These are phyloP conservation scores for Cadophora gregata DNA, from an alignment of 2,329 filamentous ascomycete genomes.

Conservation along the genomic window DNA sequence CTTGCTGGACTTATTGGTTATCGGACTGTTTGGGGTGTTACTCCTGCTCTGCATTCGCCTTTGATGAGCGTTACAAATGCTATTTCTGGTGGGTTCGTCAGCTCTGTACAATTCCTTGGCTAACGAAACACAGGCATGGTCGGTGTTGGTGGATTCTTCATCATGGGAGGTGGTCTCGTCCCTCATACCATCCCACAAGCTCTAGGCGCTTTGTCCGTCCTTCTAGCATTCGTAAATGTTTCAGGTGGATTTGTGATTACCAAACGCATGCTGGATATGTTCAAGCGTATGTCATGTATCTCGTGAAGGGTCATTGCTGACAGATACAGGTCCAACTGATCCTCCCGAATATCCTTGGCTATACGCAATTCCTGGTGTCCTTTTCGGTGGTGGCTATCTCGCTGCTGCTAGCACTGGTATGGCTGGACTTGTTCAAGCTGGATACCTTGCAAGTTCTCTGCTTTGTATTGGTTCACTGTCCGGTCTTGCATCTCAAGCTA, in stretches of 20 bases:
- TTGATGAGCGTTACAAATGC: conserved; percentile 94
- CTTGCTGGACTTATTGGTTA: conserved; percentile 87
- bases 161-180: conserved; percentile 81
- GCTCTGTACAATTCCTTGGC: conserved; percentile 23
- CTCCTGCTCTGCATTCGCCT: conserved; percentile 82
- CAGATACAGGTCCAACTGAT: conserved; percentile 70
- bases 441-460: conserved; percentile 83
- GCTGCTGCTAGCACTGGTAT: conserved; percentile 82
- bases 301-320: background rate
- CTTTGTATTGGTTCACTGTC: conserved; percentile 87
- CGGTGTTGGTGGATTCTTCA: conserved; percentile 85
- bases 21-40: conserved; percentile 85
- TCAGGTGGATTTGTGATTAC: conserved; percentile 90
- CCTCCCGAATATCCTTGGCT: conserved; percentile 89
- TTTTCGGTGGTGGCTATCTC: conserved; percentile 83
- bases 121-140: conserved; percentile 68
- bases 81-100: conserved; percentile 67
- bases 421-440: conserved; percentile 83
- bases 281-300: conserved; percentile 62
- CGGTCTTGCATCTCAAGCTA: conserved; percentile 80
- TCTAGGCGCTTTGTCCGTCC: conserved; percentile 79
- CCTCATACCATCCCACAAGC: conserved; percentile 80
- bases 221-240: conserved; percentile 87
- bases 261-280: conserved; percentile 94
- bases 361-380: conserved; percentile 75